Evolutionary conservation across 176 grass and related monocot genomes (phyloP), one percentile per base, ranked within the genome.

Genomic region (Cenchrus fungigraminus): DNA sequence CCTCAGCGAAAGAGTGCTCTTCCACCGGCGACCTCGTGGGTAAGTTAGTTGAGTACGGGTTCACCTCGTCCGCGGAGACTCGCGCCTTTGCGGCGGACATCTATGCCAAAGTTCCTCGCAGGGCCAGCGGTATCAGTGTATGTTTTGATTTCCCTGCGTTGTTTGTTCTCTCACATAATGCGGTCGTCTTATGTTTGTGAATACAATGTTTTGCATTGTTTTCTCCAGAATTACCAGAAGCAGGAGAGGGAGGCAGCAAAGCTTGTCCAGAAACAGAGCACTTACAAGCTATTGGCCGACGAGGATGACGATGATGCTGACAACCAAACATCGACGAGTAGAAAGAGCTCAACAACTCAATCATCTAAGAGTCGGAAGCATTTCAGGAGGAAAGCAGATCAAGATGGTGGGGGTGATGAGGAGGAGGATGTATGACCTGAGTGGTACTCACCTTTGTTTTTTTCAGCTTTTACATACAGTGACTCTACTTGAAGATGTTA

Each of bases 231-330:
- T 58, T 98, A 98, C 61, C 89, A 93, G 85, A 93, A 90, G 74
- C 78, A 86, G 71, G 95, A 98, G 90, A 91, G 81, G 81, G 91
- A 95, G 71, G 87, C 93, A 73, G 82, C 91, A 65, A 85, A 90
- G 73, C 82, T 95, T 77, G 93, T 87, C 42, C 69, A 78, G 73
- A 95, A 95, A 65, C 93, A 98, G 60, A 98, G 86, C 82, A 93
- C 84, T 12, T 98, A 95, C 85, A 93, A 87, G 78, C 13, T 98
- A 69, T 22, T 98, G 58, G 80, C 87, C 12, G 67, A 81, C 47
- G 92, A 93, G 52, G 89, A 98, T 40, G 89, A 93, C 0, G 84
- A 92, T 13, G 79, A 79, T 58, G 55, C 83, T 19, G 86, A 87
- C 59, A 77, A 81, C 16, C 74, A 75, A 43, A 65, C 74, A 42